These are phyloP conservation scores for Penicillium pancosmium DNA, from an alignment of 495 filamentous ascomycete species.

Conservation along the genomic window DNA sequence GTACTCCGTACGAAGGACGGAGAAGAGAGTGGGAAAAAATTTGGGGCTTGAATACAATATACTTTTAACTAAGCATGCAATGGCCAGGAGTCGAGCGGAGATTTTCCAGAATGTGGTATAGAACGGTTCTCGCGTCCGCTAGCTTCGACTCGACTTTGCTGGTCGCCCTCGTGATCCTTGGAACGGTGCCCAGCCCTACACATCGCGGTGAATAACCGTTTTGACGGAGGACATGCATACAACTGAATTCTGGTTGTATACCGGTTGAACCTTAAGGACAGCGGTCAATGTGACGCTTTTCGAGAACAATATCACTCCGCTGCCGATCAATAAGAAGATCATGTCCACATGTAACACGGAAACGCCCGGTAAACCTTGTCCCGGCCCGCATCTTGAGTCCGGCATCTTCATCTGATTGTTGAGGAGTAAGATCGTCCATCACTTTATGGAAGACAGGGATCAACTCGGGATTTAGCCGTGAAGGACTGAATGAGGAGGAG, in stretches of 20 bases:
- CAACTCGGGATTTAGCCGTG: background rate
- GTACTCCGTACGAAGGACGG: constrained; percentile 1
- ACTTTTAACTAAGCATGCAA: constrained; percentile 20
- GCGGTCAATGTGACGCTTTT: background rate
- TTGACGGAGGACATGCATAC: background rate
- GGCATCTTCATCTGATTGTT: constrained; percentile 1
- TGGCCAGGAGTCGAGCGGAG: constrained; percentile 19
- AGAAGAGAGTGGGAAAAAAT: background rate
- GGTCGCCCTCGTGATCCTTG: background rate
- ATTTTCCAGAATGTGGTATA: constrained; percentile 33
- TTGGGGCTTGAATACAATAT: constrained; percentile 9
- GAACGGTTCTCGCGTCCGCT: constrained; percentile 21
- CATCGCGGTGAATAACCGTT: background rate
- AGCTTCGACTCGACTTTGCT: constrained; percentile 5
- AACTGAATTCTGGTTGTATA: background rate
- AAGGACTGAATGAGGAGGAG: background rate
- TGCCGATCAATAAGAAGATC: constrained; percentile 12
- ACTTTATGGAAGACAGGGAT: background rate
- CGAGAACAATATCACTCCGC: constrained; percentile 8
- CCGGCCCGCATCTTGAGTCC: constrained; percentile 5
- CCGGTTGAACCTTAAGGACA: background rate
- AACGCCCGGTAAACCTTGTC: constrained; percentile 6
- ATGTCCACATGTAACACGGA: constrained; percentile 3
- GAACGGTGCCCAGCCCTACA: background rate
- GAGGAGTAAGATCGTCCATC: constrained; percentile 13